A percentile compares a stretch with the other conserved stretches of the same genome.
Evolutionary conservation across 352 stramenopile genomes (phyloP).

Genomic region (Pythium sp.): DNA sequence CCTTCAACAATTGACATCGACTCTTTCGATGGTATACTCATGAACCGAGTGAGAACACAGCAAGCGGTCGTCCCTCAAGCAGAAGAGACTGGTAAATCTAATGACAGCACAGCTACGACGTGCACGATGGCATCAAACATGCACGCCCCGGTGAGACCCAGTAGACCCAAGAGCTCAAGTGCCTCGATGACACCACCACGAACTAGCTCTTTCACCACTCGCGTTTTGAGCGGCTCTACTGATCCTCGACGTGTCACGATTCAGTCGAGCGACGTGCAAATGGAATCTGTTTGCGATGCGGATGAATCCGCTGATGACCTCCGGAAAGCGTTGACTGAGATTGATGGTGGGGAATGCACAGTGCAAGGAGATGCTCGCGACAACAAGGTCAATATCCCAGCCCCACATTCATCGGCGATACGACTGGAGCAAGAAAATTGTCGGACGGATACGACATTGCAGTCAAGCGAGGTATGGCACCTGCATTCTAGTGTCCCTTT

Average conservation of each 20-base stretch:
- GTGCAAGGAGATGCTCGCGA: not conserved
- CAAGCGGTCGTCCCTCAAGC: not conserved
- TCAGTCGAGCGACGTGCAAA: not conserved
- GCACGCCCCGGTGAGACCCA: slow-evolving; percentile 14
- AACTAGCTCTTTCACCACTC: slow-evolving; percentile 8
- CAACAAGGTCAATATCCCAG: not conserved
- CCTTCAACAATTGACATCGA: slow-evolving; percentile 52
- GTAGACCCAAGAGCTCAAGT: slow-evolving; percentile 31
- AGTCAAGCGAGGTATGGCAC: not conserved
- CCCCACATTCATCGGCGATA: not conserved
- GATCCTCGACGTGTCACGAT: not conserved
- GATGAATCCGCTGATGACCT: not conserved
- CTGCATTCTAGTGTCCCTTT: not conserved
- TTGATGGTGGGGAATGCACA: slow-evolving; percentile 20
- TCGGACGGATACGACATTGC: not conserved
- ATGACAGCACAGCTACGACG: not conserved
- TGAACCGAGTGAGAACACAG: slow-evolving; percentile 6
- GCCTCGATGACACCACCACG: slow-evolving; percentile 20
- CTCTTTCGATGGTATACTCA: slow-evolving; percentile 47
- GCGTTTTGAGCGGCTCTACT: slow-evolving; percentile 18
- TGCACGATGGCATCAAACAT: not conserved
- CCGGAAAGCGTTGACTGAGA: not conserved
- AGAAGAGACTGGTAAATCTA: not conserved
- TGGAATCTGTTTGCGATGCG: not conserved
- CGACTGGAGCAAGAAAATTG: not conserved